Conservation (phyloP, 2,329 filamentous ascomycete species). For the Scopulariopsis brevicaulis region DNA sequence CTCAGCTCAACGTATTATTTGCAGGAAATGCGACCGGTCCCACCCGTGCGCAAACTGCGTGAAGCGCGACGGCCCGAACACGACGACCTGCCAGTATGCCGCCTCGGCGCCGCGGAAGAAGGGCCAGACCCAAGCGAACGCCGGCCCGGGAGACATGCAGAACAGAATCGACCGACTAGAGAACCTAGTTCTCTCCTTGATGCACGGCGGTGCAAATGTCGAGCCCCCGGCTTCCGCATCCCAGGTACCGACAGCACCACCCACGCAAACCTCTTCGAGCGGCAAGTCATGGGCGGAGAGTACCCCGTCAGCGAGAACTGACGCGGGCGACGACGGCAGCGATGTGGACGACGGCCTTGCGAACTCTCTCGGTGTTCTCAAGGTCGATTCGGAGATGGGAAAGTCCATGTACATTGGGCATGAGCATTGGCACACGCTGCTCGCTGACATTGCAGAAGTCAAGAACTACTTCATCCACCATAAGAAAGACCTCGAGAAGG, state of each 20-base stretch:
- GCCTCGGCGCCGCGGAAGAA: slow-evolving; percentile 61
- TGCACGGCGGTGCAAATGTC: slow-evolving; percentile 66
- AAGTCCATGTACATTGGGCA: slow-evolving; percentile 76
- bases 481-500: slow-evolving; percentile 80
- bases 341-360: slow-evolving; percentile 59
- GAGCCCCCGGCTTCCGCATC: slow-evolving; percentile 23
- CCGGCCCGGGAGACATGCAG: slow-evolving; percentile 89
- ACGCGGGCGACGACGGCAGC: slow-evolving; percentile 50
- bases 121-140: slow-evolving; percentile 48
- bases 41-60: slow-evolving; percentile 91
- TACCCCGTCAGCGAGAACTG: slow-evolving; percentile 16
- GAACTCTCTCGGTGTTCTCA: slow-evolving; percentile 69
- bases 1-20: slow-evolving; percentile 13
- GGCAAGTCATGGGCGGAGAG: slow-evolving; percentile 19
- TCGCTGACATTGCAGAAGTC: slow-evolving; percentile 81
- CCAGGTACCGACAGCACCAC: slow-evolving; percentile 10
- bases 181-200: slow-evolving; percentile 80
- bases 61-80: slow-evolving; percentile 77
- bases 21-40: slow-evolving; percentile 84
- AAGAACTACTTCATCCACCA: slow-evolving; percentile 80
- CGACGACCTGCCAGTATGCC: slow-evolving; percentile 75
- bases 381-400: slow-evolving; percentile 65
- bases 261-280: slow-evolving; percentile 13
- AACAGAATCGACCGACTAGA: slow-evolving; percentile 94
- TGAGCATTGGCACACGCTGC: slow-evolving; percentile 71